A percentile compares a stretch with the other conserved stretches of the same genome.
These are phyloP conservation scores for Piromyces sp. DNA, from an alignment of 192 early-diverging fungal genomes.

Conservation along the genomic window DNA sequence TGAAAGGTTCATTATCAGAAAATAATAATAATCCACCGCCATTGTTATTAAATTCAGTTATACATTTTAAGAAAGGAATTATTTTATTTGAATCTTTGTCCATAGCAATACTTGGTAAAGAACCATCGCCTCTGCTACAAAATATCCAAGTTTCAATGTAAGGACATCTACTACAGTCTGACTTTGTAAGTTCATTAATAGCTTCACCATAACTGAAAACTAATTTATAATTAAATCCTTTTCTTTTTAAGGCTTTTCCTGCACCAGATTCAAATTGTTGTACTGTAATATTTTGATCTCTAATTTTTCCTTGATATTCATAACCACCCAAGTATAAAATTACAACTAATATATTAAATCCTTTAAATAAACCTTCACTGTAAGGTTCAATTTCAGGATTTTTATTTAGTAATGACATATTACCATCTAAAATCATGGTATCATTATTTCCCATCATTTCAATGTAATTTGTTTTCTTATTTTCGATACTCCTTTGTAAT, in stretches of 20 bases:
- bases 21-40: not conserved
- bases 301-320: not conserved
- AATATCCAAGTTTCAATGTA: not conserved
- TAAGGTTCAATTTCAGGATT: not conserved
- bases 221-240: not conserved
- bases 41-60: not conserved
- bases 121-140: not conserved
- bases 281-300: not conserved
- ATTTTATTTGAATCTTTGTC: not conserved
- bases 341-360: not conserved
- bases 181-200: not conserved
- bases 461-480: not conserved
- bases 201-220: not conserved
- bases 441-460: not conserved
- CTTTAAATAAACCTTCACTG: not conserved
- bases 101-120: not conserved
- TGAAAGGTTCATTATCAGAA: not conserved
- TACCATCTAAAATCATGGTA: not conserved
- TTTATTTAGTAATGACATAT: not conserved
- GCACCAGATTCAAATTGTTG: not conserved
- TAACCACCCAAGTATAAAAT: not conserved
- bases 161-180: not conserved
- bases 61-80: not conserved
- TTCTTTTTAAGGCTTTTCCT: not conserved
- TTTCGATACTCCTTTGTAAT: not conserved